A percentile compares a stretch with the other conserved stretches of the same genome.
Conservation (phyloP, 352 stramenopile genomes). For the Phytophthora nicotianae region DNA sequence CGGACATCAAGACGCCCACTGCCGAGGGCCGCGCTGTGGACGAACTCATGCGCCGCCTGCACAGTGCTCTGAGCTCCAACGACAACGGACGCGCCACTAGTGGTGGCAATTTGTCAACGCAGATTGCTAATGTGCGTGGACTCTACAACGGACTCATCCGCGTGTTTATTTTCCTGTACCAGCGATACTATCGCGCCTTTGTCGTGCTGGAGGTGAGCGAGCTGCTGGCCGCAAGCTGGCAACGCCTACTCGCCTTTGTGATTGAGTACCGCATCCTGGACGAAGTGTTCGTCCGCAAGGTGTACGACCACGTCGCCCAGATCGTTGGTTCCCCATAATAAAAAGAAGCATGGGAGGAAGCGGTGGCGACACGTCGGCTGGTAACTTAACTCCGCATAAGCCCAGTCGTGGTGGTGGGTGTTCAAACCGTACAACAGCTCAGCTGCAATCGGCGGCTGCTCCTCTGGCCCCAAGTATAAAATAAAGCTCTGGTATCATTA, state of each 20-base stretch:
- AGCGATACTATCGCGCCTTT: slow-evolving; percentile 59
- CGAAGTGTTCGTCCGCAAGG: slow-evolving; percentile 56
- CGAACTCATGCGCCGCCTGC: slow-evolving; percentile 61
- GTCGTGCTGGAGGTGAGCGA: slow-evolving; percentile 62
- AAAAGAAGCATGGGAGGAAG: not conserved
- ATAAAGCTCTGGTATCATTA: slow-evolving; percentile 33
- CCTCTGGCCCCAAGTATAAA: slow-evolving; percentile 26
- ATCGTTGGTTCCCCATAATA: slow-evolving; percentile 39
- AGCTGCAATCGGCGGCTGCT: slow-evolving; percentile 12
- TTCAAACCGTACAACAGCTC: slow-evolving; percentile 5
- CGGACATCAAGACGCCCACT: slow-evolving; percentile 54
- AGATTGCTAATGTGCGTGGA: slow-evolving; percentile 47
- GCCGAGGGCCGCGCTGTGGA: slow-evolving; percentile 56
- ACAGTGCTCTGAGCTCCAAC: slow-evolving; percentile 27
- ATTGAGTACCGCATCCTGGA: slow-evolving; percentile 70
- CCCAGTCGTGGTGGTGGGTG: slow-evolving; percentile 6
- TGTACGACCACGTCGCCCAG: slow-evolving; percentile 57
- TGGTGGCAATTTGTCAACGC: slow-evolving; percentile 8
- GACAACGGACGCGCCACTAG: not conserved
- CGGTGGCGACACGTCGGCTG: not conserved
- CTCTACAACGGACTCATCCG: slow-evolving; percentile 69
- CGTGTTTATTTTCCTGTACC: slow-evolving; percentile 73
- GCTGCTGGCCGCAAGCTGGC: slow-evolving; percentile 59
- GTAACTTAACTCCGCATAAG: not conserved
- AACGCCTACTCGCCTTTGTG: slow-evolving; percentile 65